Conservation (phyloP, 805 yeast species). For the Wickerhamomyces mucosus region DNA sequence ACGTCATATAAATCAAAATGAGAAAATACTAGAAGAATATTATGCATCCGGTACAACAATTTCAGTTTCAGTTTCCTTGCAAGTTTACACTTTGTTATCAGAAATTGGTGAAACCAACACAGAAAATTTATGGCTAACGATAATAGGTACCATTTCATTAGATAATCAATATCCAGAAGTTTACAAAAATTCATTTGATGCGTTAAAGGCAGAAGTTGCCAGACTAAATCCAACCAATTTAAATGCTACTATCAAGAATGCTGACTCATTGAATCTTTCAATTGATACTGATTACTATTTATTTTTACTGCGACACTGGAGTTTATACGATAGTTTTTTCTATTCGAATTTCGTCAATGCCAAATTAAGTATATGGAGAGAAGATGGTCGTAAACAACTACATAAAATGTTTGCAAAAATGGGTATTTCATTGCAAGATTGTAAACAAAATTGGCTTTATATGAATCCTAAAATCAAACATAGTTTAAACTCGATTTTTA, state of each 20-base stretch:
- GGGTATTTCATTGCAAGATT: slow-evolving; percentile 87
- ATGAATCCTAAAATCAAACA: slow-evolving; percentile 75
- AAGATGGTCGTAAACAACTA: slow-evolving; percentile 76
- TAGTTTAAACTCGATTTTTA: slow-evolving; percentile 59
- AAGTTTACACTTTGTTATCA: slow-evolving; percentile 70
- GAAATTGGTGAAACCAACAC: slow-evolving; percentile 70
- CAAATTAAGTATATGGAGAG: slow-evolving; percentile 80
- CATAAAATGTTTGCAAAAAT: slow-evolving; percentile 92
- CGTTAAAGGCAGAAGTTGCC: slow-evolving; percentile 73
- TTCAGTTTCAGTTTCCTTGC: slow-evolving; percentile 65
- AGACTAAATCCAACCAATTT: slow-evolving; percentile 44
- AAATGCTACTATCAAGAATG: slow-evolving; percentile 24
- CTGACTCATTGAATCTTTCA: slow-evolving; percentile 38
- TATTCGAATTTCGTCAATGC: slow-evolving; percentile 91
- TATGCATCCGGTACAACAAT: slow-evolving; percentile 79
- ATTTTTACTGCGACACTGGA: slow-evolving; percentile 86
- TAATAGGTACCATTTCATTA: slow-evolving; percentile 80
- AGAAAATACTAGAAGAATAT: slow-evolving; percentile 57
- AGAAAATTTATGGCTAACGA: slow-evolving; percentile 74
- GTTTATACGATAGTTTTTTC: slow-evolving; percentile 80
- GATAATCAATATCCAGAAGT: slow-evolving; percentile 67
- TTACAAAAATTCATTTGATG: slow-evolving; percentile 61
- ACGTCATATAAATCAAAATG: slow-evolving; percentile 36
- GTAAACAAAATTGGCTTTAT: slow-evolving; percentile 88
- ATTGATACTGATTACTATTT: slow-evolving; percentile 80